phyloP scores from a whole-genome alignment of 2,329 filamentous ascomycete genomes.

The Neonectria neomacrospora region DNA sequence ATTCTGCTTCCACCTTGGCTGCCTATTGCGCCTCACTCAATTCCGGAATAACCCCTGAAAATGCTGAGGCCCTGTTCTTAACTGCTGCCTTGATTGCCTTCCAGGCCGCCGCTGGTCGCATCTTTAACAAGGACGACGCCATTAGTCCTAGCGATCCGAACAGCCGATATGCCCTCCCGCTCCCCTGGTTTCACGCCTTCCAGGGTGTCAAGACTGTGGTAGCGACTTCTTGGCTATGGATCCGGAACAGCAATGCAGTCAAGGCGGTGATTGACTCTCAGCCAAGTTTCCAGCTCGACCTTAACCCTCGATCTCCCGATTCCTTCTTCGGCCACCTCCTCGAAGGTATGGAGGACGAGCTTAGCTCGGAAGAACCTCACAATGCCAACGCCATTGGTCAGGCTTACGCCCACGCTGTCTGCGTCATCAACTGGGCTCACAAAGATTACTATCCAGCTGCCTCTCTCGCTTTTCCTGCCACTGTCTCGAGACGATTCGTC shows the following conservation, averaged over 20 bases:
- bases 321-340: conserved; percentile 72
- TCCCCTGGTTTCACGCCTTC: conserved; percentile 74
- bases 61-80: conserved; percentile 71
- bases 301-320: conserved; percentile 60
- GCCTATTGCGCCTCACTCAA: conserved; percentile 68
- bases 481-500: conserved; percentile 69
- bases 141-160: conserved; percentile 50
- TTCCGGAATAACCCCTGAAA: conserved; percentile 66
- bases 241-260: conserved; percentile 67
- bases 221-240: conserved; percentile 71
- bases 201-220: conserved; percentile 75
- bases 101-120: conserved; percentile 71
- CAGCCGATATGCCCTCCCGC: conserved; percentile 66
- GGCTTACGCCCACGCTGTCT: conserved; percentile 72
- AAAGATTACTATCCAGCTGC: conserved; percentile 68
- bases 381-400: conserved; percentile 53
- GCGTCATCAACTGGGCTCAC: conserved; percentile 74
- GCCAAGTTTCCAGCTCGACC: conserved; percentile 69
- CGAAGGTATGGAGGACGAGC: conserved; percentile 66
- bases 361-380: conserved; percentile 51
- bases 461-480: conserved; percentile 71
- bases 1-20: conserved; percentile 71
- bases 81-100: conserved; percentile 74
- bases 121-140: conserved; percentile 68
- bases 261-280: conserved; percentile 72